Percentiles rank a stretch among this genome's conserved stretches.
phyloP scores from a whole-genome alignment of 495 filamentous ascomycete genomes.

The Cudoniella acicularis region DNA sequence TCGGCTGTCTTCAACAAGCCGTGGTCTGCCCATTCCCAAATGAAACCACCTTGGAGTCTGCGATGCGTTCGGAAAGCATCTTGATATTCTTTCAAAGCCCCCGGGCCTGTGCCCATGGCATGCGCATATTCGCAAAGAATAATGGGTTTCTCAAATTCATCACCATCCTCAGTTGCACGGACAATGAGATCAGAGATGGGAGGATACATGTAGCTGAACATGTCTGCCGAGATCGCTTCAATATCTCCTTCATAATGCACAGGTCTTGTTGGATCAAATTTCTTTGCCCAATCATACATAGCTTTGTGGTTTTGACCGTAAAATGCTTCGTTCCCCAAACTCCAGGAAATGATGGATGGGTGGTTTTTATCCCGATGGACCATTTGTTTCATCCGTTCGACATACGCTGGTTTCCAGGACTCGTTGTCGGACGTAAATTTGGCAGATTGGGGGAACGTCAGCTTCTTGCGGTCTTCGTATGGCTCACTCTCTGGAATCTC shows the following conservation, averaged over 20 bases:
- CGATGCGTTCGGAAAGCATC: slow-evolving; percentile 53
- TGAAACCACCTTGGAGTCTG: slow-evolving; percentile 63
- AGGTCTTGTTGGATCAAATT: slow-evolving; percentile 50
- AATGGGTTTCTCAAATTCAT: slow-evolving; percentile 49
- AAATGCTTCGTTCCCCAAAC: slow-evolving; percentile 65
- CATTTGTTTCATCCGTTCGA: slow-evolving; percentile 61
- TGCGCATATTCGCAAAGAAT: slow-evolving; percentile 67
- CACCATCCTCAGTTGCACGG: slow-evolving; percentile 38
- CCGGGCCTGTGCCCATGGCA: slow-evolving; percentile 72
- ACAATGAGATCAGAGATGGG: slow-evolving; percentile 45
- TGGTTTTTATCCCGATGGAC: slow-evolving; percentile 65
- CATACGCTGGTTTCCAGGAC: slow-evolving; percentile 58
- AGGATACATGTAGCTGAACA: slow-evolving; percentile 66
- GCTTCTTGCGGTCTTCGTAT: slow-evolving; percentile 50
- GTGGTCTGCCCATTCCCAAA: slow-evolving; percentile 75
- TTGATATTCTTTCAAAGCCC: slow-evolving; percentile 61
- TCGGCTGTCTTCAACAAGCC: slow-evolving; percentile 52
- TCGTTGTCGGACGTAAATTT: slow-evolving; percentile 60
- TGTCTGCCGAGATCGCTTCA: slow-evolving; percentile 55
- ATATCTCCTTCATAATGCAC: slow-evolving; percentile 66
- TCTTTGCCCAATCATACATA: slow-evolving; percentile 61
- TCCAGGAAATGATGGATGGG: slow-evolving; percentile 65
- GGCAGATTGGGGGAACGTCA: slow-evolving; percentile 47
- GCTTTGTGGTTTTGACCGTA: slow-evolving; percentile 60
- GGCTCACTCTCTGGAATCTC: slow-evolving; percentile 43